phyloP scores from a whole-genome alignment of 306 rosid genomes.

The Inga laurina region DNA sequence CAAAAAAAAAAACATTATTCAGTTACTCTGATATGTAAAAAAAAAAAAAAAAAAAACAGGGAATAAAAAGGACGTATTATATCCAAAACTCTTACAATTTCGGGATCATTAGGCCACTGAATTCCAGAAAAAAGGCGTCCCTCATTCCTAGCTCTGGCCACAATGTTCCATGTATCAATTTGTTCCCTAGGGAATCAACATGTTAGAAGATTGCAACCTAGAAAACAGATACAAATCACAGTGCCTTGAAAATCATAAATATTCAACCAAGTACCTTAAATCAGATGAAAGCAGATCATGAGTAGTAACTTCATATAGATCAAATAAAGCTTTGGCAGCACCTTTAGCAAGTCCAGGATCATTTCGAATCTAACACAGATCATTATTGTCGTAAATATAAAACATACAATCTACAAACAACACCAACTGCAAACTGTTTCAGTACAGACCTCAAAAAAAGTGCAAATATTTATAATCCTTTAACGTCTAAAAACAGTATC shows the following conservation, averaged over 20 bases:
- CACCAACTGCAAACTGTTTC: not conserved
- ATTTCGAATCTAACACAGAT: slow-evolving; percentile 63
- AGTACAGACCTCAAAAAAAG: not conserved
- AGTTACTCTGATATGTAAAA: slow-evolving; percentile 5
- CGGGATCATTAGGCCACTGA: slow-evolving; percentile 84
- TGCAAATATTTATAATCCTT: not conserved
- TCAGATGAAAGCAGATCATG: slow-evolving; percentile 73
- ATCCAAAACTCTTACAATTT: slow-evolving; percentile 62
- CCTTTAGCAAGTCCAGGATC: slow-evolving; percentile 83
- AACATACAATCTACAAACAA: not conserved
- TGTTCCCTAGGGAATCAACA: slow-evolving; percentile 68
- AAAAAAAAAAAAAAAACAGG: not conserved
- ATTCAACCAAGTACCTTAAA: slow-evolving; percentile 65
- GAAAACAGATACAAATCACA: not conserved
- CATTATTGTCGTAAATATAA: slow-evolving; percentile 15
- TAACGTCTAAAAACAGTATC: not conserved
- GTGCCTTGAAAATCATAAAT: not conserved
- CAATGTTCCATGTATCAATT: slow-evolving; percentile 87
- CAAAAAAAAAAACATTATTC: not conserved
- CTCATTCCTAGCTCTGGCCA: slow-evolving; percentile 88
- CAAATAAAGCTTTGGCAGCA: slow-evolving; percentile 77
- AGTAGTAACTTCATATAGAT: slow-evolving; percentile 77
- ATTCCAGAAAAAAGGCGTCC: slow-evolving; percentile 78
- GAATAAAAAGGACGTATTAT: not conserved
- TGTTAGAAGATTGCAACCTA: not conserved